These are phyloP conservation scores for Favolaschia claudopus DNA, from an alignment of 768 basidiomycete species.

Conservation along the genomic window DNA sequence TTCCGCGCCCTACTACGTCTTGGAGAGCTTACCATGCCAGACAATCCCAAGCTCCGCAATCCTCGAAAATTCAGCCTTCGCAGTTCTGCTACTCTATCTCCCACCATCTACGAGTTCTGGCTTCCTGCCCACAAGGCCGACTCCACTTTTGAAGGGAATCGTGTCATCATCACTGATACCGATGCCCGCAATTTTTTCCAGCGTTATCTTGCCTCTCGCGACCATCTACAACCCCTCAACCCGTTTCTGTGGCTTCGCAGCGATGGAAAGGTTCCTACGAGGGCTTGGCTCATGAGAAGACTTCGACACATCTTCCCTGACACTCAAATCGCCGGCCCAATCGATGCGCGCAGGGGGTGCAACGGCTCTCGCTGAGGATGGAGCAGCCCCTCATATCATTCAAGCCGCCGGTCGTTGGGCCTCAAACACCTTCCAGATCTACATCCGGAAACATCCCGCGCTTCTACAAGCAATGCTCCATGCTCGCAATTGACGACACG, in stretches of 20 bases:
- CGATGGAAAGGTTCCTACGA: constrained; percentile 33
- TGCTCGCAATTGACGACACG: too few species aligned
- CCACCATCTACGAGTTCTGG: constrained; percentile 8
- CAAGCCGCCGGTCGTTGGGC: constrained; percentile 44
- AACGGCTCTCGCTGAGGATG: constrained; percentile 37
- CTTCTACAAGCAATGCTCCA: too few species aligned
- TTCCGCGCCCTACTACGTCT: constrained; percentile 28
- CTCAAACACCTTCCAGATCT: constrained; percentile 39
- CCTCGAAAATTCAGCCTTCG: constrained; percentile 26
- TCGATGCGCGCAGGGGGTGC: constrained; percentile 45
- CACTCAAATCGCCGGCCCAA: constrained; percentile 33
- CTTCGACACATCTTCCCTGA: constrained; percentile 26
- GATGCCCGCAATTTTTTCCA: background rate
- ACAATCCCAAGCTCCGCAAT: constrained; percentile 1
- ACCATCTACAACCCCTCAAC: constrained; percentile 16
- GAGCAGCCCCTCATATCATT: constrained; percentile 35
- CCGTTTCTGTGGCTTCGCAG: constrained; percentile 34
- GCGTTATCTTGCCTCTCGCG: constrained; percentile 25
- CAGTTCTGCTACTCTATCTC: background rate
- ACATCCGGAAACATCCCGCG: constrained; percentile 42
- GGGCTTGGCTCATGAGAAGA: constrained; percentile 37
- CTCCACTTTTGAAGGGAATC: constrained; percentile 11
- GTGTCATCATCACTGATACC: background rate
- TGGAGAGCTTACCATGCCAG: constrained; percentile 32
- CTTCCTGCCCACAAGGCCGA: constrained; percentile 37